phyloP scores from a whole-genome alignment of 225 moss, liverwort and hornwort species.

The Ulota crispa region DNA sequence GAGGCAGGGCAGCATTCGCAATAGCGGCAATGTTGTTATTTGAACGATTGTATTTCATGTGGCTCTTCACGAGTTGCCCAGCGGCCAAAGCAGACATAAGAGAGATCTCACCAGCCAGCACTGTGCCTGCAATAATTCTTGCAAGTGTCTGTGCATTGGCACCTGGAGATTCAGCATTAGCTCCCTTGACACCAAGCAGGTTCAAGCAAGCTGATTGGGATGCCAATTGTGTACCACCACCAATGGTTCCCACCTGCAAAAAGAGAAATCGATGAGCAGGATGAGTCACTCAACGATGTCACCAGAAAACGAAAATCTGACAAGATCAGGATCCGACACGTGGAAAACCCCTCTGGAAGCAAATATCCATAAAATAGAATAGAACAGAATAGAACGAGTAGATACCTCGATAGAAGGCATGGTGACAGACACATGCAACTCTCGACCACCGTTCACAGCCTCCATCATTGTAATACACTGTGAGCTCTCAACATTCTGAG shows the following conservation, averaged over 20 bases:
- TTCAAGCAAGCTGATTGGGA: slow-evolving; percentile 71
- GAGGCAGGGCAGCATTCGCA: slow-evolving; percentile 46
- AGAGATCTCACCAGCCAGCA: slow-evolving; percentile 65
- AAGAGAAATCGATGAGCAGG: not conserved
- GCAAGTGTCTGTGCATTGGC: slow-evolving; percentile 61
- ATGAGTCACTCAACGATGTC: not conserved
- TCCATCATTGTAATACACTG: slow-evolving; percentile 79
- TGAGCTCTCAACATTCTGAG: slow-evolving; percentile 69
- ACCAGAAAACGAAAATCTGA: not conserved
- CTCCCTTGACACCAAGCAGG: slow-evolving; percentile 62
- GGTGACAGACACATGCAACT: slow-evolving; percentile 68
- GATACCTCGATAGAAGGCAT: slow-evolving; percentile 73
- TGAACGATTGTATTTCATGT: slow-evolving; percentile 68
- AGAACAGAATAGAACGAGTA: not conserved
- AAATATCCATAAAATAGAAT: too few species aligned
- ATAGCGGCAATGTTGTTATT: slow-evolving; percentile 49
- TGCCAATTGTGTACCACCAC: slow-evolving; percentile 65
- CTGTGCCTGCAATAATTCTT: slow-evolving; percentile 56
- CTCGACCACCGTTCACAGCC: slow-evolving; percentile 60
- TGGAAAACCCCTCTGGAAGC: not conserved
- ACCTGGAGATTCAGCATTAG: slow-evolving; percentile 62
- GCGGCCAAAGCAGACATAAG: slow-evolving; percentile 69
- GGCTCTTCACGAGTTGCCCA: slow-evolving; percentile 64
- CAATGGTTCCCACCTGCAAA: slow-evolving; percentile 63
- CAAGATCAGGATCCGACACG: not conserved